Evolutionary conservation across 1,139 yeast species (phyloP), one percentile per base, ranked within the genome.

Genomic region (Debaryomycetaceae sp.): DNA sequence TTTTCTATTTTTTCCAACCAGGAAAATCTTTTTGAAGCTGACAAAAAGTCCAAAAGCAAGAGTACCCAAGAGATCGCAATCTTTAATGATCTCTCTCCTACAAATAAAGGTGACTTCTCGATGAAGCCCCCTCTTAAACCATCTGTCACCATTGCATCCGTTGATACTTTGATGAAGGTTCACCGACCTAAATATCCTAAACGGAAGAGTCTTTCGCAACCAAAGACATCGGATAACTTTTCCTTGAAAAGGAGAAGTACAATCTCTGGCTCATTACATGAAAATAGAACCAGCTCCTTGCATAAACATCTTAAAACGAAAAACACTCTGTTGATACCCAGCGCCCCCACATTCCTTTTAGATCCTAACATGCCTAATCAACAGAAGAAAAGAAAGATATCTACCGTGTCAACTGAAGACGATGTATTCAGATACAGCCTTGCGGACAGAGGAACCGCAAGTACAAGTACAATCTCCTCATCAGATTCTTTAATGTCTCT

Each of bases 141-240:
- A 2, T 47, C 53, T 6, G 62, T 60, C 13, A 56, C 60, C 14
- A 58, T 59, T 16, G 56, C 61, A 5, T 55, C 63, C 18, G 53
- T 61, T 37, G 51, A 56, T 31, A 50, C 46, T 13, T 46, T 45
- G 35, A 37, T 51, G 17, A 36, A 41, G 37, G 36, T 40, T 33
- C 52, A 43, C 32, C 33, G 31, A 28, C 31, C 19, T 29, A 41
- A 35, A 33, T 49, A 16, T 26, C 31, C 13, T 46, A 38, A 3
- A 35, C 46, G 14, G 38, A 38, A 19, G 38, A 36, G 18, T 24
- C n/a, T 15, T n/a, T 28, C 33, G 17, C 34, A 35, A 7, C 15
- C 24, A 11, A 17, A 17, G 14, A 14, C 17, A 3, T 19, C 36
- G 22, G 36, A 24, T 5, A 34, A 15, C 8, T 19, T 30, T 8